Base-by-base conservation (phyloP, 352 stramenopile species). In the Globisporangium spiculum region DNA sequence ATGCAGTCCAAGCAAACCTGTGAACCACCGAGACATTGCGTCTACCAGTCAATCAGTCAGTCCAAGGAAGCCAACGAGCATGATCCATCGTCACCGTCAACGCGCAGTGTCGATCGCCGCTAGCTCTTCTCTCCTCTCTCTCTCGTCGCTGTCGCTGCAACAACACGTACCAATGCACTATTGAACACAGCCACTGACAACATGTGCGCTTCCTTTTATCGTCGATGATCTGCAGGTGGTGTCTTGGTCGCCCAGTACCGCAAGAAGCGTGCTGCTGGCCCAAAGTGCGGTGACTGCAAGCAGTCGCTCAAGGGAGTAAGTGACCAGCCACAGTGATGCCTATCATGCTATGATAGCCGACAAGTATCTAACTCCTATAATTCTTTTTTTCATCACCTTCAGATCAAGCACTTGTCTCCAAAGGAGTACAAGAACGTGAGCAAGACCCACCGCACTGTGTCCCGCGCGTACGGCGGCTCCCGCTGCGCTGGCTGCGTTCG, bases 231-330 rank as follows among this genome's bases (percentile, higher is more conserved):
- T 65, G 24, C 71, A 96, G 88, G 87, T 86, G 97, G 96, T 71
- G 88, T 88, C 73, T 83, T 98, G 24, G 88, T 98, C 52, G 90
- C 88, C 32, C 93, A 99, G 75, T 98, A 98, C 82, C 86, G 92
- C 69, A 93, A 95, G 77, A 99, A 99, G 89, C 92, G 84, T 20
- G 89, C 82, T 64, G 96, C 91, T 50, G 96, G 96, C 80, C 89
- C 94, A 53, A 98, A 96, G 77, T 99, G 98, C 89, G 92, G 92
- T 79, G 97, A 99, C 84, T 99, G 96, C 90, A 98, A 98, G 79
- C 88, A 89, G 70, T 75, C 78, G 63, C 84, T 99, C 41, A 87
- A 92, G 80, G 81, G 80, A 69, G 65, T 83, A 75, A 54, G 62
- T 81, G 27, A 22, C 4, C 24, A 66, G 48, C 24, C 20, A 4